Conservation (phyloP, 73 alveolate species). For the Paraurostyla sp. region DNA sequence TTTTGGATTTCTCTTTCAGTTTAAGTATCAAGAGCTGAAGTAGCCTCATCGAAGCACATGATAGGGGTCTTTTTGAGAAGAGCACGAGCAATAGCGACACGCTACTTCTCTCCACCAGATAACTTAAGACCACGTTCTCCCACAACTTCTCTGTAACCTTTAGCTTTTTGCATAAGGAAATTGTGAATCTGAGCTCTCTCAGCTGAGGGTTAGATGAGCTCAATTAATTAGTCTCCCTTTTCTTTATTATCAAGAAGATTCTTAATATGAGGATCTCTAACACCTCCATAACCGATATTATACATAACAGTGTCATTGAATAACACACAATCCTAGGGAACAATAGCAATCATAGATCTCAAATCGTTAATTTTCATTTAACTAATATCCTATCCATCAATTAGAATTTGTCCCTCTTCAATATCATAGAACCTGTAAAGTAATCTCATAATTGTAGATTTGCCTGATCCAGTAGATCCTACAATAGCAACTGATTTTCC, state of each 20-base stretch:
- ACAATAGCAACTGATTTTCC: constrained; percentile 86
- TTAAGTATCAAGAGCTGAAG: constrained; percentile 86
- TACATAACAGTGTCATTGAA: constrained; percentile 82
- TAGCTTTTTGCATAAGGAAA: constrained; percentile 66
- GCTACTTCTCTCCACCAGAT: constrained; percentile 86
- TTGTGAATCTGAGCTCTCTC: constrained; percentile 74
- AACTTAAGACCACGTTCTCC: constrained; percentile 88
- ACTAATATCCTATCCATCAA: constrained; percentile 77
- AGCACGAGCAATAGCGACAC: constrained; percentile 92
- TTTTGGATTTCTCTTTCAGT: constrained; percentile 86
- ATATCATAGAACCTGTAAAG: constrained; percentile 84
- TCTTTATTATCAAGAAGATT: constrained; percentile 62
- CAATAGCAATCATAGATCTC: constrained; percentile 77
- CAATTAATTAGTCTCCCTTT: constrained; percentile 25
- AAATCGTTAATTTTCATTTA: constrained; percentile 59
- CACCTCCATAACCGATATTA: constrained; percentile 85
- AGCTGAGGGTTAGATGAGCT: constrained; percentile 66
- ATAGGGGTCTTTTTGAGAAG: constrained; percentile 83
- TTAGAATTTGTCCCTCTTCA: constrained; percentile 69
- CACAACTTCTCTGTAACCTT: constrained; percentile 69
- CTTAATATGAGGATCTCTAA: constrained; percentile 54
- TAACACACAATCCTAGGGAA: constrained; percentile 82
- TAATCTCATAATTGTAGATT: constrained; percentile 84
- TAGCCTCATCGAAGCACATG: constrained; percentile 91
- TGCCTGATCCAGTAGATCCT: constrained; percentile 92